phyloP scores from a whole-genome alignment of 2,329 filamentous ascomycete species.

The Fusarium dimerum region DNA sequence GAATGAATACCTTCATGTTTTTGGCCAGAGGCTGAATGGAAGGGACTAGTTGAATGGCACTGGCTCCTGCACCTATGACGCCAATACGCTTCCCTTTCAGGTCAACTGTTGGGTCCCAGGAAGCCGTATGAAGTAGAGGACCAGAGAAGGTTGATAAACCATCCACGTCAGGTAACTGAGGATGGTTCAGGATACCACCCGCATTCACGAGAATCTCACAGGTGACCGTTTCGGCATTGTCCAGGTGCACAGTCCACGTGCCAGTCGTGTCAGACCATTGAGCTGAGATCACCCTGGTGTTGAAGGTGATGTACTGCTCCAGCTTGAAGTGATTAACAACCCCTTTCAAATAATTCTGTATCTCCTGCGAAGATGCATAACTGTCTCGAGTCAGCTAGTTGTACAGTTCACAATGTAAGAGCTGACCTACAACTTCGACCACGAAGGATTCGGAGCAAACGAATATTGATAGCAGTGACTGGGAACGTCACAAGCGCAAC shows the following conservation, averaged over 20 bases:
- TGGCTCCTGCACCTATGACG: conserved; percentile 36
- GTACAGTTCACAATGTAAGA: too few relatives aligned
- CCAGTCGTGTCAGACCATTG: conserved; percentile 37
- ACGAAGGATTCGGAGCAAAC: conserved; percentile 43
- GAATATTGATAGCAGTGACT: conserved; percentile 45
- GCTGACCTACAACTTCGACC: conserved; percentile 34
- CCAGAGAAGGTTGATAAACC: conserved; percentile 34
- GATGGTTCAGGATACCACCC: conserved; percentile 32
- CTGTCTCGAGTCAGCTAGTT: conserved; percentile 2
- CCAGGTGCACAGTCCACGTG: conserved; percentile 35
- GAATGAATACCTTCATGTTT: conserved; percentile 46
- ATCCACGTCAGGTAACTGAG: conserved; percentile 49
- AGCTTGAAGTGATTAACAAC: conserved; percentile 38
- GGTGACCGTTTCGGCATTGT: conserved; percentile 3
- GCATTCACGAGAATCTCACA: conserved; percentile 23
- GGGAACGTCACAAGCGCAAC: conserved; percentile 45
- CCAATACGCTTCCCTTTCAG: conserved; percentile 38
- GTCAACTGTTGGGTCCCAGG: conserved; percentile 43
- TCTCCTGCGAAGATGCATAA: conserved; percentile 41
- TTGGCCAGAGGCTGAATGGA: conserved; percentile 42
- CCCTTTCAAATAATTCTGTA: conserved; percentile 41
- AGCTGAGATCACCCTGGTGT: conserved; percentile 24
- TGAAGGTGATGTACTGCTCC: conserved; percentile 30
- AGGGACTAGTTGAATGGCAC: conserved; percentile 44
- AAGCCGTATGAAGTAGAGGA: conserved; percentile 45